Percentiles rank a stretch among this genome's conserved stretches.
These are phyloP conservation scores for Thermomyces lanuginosus DNA, from an alignment of 2,329 filamentous ascomycete genomes.

Conservation along the genomic window DNA sequence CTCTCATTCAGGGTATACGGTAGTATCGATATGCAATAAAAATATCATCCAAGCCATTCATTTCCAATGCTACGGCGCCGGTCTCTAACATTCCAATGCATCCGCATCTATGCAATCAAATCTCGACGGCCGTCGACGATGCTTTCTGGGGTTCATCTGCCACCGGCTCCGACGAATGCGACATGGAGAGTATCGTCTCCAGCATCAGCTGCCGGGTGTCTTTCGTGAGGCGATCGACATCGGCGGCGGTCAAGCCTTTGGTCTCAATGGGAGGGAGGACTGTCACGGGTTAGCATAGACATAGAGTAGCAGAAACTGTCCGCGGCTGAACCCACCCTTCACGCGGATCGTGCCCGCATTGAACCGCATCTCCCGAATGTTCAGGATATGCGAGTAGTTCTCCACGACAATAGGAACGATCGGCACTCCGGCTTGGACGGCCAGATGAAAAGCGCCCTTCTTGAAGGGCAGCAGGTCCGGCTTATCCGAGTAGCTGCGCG, in stretches of 20 bases:
- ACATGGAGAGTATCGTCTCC: conserved; percentile 34
- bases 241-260: conserved; percentile 51
- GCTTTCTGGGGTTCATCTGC: conserved; percentile 11
- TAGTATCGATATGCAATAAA: too few relatives aligned
- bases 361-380: conserved; percentile 48
- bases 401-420: conserved; percentile 73
- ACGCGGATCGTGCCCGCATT: conserved; percentile 54
- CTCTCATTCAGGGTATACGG: too few relatives aligned
- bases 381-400: conserved; percentile 61
- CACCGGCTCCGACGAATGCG: conserved; percentile 12
- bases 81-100: too few relatives aligned
- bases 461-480: conserved; percentile 87
- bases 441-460: conserved; percentile 94
- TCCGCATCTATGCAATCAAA: too few relatives aligned
- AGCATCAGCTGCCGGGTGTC: conserved; percentile 62
- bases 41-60: too few relatives aligned
- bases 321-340: conserved; percentile 41
- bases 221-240: conserved; percentile 58
- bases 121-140: conserved; percentile 19
- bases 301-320: conserved; percentile 5
- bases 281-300: conserved; percentile 15
- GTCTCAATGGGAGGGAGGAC: conserved; percentile 72
- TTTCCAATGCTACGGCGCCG: too few relatives aligned
- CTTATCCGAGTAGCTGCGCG: conserved; percentile 70
- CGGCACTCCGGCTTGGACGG: conserved; percentile 81